Conservation (phyloP, 805 yeast species). For the Torulaspora franciscae region DNA sequence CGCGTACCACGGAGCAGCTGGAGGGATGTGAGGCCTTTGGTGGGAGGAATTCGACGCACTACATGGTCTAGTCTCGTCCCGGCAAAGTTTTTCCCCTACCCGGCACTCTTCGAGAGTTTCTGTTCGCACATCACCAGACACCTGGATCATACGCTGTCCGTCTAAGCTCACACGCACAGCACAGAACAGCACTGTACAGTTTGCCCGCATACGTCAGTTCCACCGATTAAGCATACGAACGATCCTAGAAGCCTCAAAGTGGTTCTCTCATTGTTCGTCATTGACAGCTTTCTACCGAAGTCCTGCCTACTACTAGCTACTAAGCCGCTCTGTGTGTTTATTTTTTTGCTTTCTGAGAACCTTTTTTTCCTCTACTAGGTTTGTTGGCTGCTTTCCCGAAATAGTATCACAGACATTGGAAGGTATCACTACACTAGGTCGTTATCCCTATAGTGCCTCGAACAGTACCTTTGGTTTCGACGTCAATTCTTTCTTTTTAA, state of each 20-base stretch:
- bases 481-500: conserved; percentile 1
- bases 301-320: background rate
- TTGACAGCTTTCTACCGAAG: background rate
- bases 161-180: too few relatives aligned
- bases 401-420: background rate
- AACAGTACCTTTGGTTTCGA: background rate
- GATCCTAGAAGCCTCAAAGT: conserved; percentile 1
- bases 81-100: conserved; percentile 1
- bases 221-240: conserved; percentile 1
- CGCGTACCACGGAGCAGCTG: background rate
- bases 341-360: background rate
- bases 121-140: background rate
- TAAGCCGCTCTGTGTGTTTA: background rate
- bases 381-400: conserved; percentile 1
- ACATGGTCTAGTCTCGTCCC: background rate
- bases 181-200: too few relatives aligned
- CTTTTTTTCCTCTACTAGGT: background rate
- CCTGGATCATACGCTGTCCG: background rate
- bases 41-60: background rate
- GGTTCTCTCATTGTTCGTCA: background rate
- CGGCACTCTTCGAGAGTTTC: conserved; percentile 5
- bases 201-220: conserved; percentile 6
- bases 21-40: conserved; percentile 1
- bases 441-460: background rate
- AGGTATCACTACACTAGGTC: background rate